A percentile compares a stretch with the other conserved stretches of the same genome.
Conservation (phyloP, 2,329 filamentous ascomycete genomes). For the Colletotrichum simmondsii region DNA sequence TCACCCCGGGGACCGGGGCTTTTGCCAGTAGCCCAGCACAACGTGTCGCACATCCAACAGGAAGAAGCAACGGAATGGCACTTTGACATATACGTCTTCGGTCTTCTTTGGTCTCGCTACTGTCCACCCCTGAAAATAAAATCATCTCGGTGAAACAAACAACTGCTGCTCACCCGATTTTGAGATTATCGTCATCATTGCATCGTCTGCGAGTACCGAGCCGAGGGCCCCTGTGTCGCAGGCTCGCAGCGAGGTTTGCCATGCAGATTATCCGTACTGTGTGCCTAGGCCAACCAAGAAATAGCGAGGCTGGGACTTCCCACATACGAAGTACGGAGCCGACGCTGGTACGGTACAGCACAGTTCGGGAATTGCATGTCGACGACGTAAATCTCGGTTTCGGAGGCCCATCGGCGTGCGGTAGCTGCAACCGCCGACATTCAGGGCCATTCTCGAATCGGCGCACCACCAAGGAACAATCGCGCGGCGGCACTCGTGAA, state of each 20-base stretch:
- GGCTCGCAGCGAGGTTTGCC: not conserved
- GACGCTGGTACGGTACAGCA: constrained; percentile 6
- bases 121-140: not conserved
- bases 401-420: constrained; percentile 13
- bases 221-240: not conserved
- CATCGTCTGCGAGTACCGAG: not conserved
- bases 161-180: constrained; percentile 16
- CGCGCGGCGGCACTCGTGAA: not conserved
- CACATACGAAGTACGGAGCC: not conserved
- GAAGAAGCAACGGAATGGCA: constrained; percentile 7
- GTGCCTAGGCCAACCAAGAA: not conserved
- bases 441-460: constrained; percentile 8
- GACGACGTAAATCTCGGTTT: constrained; percentile 19
- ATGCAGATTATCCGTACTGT: not conserved
- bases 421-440: not conserved
- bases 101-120: not conserved
- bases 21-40: not conserved
- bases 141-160: constrained; percentile 23
- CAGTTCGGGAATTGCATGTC: constrained; percentile 9
- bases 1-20: not conserved
- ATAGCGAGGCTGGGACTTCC: not conserved
- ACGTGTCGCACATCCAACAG: not conserved
- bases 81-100: not conserved
- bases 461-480: not conserved
- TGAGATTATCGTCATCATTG: constrained; percentile 12